Percentiles rank a stretch among this genome's conserved stretches.
These are phyloP conservation scores for Colletotrichum navitas DNA, from an alignment of 2,329 filamentous ascomycete genomes.

Conservation along the genomic window DNA sequence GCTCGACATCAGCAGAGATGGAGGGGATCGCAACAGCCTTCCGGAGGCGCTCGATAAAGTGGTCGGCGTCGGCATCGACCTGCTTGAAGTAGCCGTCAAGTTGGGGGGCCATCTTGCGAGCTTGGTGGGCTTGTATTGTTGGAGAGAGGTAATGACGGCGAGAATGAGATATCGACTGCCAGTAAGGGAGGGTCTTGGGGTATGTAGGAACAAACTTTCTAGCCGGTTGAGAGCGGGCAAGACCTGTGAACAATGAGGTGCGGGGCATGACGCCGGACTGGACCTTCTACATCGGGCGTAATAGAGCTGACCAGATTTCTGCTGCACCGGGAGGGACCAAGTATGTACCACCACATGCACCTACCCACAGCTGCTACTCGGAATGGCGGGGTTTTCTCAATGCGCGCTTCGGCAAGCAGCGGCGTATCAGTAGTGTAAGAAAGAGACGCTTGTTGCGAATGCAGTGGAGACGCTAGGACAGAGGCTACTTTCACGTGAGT, in stretches of 20 bases:
- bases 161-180: constrained; percentile 35
- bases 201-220: constrained; percentile 37
- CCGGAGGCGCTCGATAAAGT: constrained; percentile 90
- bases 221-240: constrained; percentile 37
- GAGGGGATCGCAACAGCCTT: constrained; percentile 97
- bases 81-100: constrained; percentile 94
- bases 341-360: constrained; percentile 30
- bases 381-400: constrained; percentile 39
- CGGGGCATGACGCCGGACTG: constrained; percentile 58
- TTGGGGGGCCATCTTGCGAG: constrained; percentile 85
- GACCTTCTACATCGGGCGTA: constrained; percentile 42
- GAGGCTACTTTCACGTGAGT: constrained; percentile 29
- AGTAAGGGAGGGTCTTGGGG: constrained; percentile 36
- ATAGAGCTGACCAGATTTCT: constrained; percentile 41
- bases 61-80: constrained; percentile 82
- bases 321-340: constrained; percentile 24
- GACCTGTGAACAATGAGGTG: constrained; percentile 53
- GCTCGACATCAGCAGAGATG: constrained; percentile 89
- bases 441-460: constrained; percentile 23
- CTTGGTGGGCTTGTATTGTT: constrained; percentile 68
- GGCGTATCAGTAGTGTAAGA: constrained; percentile 36
- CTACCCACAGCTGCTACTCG: constrained; percentile 33
- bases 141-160: constrained; percentile 64
- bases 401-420: constrained; percentile 38
- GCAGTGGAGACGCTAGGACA: constrained; percentile 35